Evolutionary conservation across 108 stramenopile species (phyloP), one percentile per base, ranked within the genome.

Genomic region (Nitzschia sp.): DNA sequence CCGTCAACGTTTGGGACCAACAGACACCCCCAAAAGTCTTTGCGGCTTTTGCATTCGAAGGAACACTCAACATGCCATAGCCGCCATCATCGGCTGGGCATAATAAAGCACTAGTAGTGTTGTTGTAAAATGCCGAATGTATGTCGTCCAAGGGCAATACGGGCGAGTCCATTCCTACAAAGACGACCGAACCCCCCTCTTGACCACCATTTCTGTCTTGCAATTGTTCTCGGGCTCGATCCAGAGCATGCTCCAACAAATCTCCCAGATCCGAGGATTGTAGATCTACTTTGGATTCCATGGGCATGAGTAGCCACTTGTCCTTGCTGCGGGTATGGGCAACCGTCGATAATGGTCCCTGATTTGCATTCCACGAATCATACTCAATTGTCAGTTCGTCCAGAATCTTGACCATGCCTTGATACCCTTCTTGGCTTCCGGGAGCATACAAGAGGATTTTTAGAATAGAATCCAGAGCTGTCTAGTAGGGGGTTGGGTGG

Each of bases 161-260:
- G 1, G 93, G 93, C 11, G 93, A 71, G 79, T 94, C 93, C 93
- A 94, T 94, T 26, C 93, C 93, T 47, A 94, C 74, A 77, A 94
- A 92, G 23, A 89, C 57, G 23, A 94, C 85, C 19, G 78, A 46
- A 13, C 77, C 76, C 25, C 46, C 51, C 49, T 46, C 49, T 24
- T 8, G 42, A 46, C 15, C 26, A 32, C 29, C 47, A 54, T 23
- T 31, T 0, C 1, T 59, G 33, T 45, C 9, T 54, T 36, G 25
- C 1, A 75, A 21, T 31, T 82, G 34, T 5, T 13, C 29, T 24
- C 85, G 86, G 24, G 75, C 76, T 57, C 68, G 69, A 18, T 78
- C 66, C 61, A 93, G 54, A 5, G 85, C 87, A 78, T 90, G 79
- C 23, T 72, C 49, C 2, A 94, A 75, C 63, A 85, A 79, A n/a